Base-by-base conservation (phyloP, 1,284 basidiomycete genomes). In the Microbotryomycetes sp. region DNA sequence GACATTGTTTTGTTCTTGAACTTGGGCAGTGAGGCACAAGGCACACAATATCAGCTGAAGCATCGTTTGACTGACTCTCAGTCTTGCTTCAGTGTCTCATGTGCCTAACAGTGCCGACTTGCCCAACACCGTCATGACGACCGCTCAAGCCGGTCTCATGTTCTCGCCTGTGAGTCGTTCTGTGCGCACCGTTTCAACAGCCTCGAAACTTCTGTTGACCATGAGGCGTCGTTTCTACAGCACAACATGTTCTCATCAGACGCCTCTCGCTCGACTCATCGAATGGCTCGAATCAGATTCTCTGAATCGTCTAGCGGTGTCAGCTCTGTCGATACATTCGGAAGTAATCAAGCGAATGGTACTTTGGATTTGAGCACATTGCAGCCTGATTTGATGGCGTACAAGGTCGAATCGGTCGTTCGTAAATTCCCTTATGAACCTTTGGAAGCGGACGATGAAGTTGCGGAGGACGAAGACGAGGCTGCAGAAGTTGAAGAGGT, bases 381-480 rank as follows among this genome's bases (percentile, higher is more conserved):
- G 9, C 12, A 9, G 9, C 36, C 36, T 9, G 36, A 42, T 42
- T 19, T 42, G 9, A 19, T 9, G 12, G 36, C 36, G 19, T 42
- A 70, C 48, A 23, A 48, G 4, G 71, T 70, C 16, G 73, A 73
- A 59, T 59, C 66, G 5, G 67, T 70, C 42, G 64, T 69, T 16
- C 64, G 72, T 36, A 74, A 74, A 61, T 73, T 72, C 67, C 73
- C 73, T 0, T 74, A 74, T 59, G 71, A 73, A 52, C 72, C 67
- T 32, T 54, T 66, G 51, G 61, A 68, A 48, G 67, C 71, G 3
- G 70, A 62, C 65, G 66, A 68, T 47, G 60, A 70, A 26, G 36
- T 42, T 19, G 36, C 36, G 36, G 36, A 9, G 9, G 36, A 42
- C 36, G 36, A 42, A 12, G 36, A 9, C 9, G 36, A 42, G 36